These are phyloP conservation scores for Forsythia suspensa DNA, from an alignment of 257 asterid species.

Conservation along the genomic window DNA sequence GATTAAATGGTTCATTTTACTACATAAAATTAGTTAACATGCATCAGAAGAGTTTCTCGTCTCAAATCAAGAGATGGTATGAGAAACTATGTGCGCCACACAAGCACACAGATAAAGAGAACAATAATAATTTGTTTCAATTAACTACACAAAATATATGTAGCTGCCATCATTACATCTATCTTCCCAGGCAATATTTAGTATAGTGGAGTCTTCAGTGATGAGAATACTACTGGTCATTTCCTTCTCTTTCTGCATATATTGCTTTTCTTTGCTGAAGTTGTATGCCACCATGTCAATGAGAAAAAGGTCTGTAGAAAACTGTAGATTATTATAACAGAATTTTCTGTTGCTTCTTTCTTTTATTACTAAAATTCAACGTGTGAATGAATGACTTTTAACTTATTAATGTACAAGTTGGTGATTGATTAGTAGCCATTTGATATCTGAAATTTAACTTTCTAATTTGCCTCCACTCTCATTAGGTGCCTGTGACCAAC, in stretches of 20 bases:
- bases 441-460: neutral
- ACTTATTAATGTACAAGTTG: neutral
- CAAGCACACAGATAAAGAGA: neutral
- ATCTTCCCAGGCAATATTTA: neutral
- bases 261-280: neutral
- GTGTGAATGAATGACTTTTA: slow-evolving; percentile 8
- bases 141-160: neutral
- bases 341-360: neutral
- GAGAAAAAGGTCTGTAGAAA: slow-evolving; percentile 3
- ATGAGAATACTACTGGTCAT: neutral
- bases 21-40: neutral
- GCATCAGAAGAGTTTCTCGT: neutral
- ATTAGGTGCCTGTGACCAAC: slow-evolving; percentile 90
- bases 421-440: neutral
- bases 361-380: neutral
- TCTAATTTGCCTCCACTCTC: slow-evolving; percentile 18
- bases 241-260: neutral
- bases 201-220: neutral
- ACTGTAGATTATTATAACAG: neutral
- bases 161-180: neutral
- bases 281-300: neutral
- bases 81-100: neutral
- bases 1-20: neutral
- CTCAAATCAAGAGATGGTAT: neutral
- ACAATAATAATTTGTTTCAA: too few relatives aligned